Conservation (phyloP, 1,139 yeast genomes). For the Diutina pseudorugosa region DNA sequence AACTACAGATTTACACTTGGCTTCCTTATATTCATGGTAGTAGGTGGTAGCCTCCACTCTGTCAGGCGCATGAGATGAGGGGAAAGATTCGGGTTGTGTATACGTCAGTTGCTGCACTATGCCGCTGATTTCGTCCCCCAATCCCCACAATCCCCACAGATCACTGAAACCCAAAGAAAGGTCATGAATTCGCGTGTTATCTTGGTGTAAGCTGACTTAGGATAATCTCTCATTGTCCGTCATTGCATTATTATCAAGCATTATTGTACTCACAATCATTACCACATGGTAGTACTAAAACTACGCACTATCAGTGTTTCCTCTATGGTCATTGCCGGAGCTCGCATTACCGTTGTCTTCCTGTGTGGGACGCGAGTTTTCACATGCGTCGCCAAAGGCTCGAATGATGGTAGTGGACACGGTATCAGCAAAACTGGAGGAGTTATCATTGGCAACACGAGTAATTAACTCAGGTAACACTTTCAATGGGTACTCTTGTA, state of each 20-base stretch:
- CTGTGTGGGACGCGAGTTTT: background rate
- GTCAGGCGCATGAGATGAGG: slow-evolving; percentile 8
- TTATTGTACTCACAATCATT: too few relatives aligned
- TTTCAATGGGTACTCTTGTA: background rate
- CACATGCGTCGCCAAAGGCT: slow-evolving; percentile 1
- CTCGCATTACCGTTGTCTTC: background rate
- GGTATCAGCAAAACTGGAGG: background rate
- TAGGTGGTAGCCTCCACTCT: slow-evolving; percentile 10
- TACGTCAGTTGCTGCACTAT: background rate
- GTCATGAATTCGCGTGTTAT: background rate
- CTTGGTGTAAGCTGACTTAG: too few relatives aligned
- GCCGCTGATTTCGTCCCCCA: background rate
- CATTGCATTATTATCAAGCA: too few relatives aligned
- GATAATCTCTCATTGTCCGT: too few relatives aligned
- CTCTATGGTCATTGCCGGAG: background rate
- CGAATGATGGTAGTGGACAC: background rate
- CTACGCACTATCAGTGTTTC: background rate
- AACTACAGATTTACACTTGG: too few relatives aligned
- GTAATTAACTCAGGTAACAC: background rate
- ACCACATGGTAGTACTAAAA: background rate
- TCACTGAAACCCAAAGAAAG: background rate
- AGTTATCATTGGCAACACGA: background rate
- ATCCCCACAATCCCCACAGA: background rate
- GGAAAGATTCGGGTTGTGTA: background rate
- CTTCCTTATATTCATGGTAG: too few relatives aligned